Conservation (phyloP, 2,329 filamentous ascomycete species). For the Botryotinia globosa region DNA sequence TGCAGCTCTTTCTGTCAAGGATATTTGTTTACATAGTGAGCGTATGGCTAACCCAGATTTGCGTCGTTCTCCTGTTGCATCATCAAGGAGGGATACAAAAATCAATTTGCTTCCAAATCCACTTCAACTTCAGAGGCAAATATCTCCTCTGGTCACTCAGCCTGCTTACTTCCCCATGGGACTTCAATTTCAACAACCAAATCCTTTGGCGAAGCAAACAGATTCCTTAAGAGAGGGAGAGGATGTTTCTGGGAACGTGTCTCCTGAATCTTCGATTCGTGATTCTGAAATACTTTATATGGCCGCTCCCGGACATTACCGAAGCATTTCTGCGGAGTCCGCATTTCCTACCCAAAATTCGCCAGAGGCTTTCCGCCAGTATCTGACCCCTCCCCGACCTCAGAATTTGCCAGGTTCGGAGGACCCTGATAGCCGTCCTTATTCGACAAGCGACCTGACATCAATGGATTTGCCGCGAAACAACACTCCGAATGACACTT, state of each 20-base stretch:
- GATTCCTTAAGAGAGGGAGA: background rate
- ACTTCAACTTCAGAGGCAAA: constrained; percentile 4
- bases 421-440: constrained; percentile 21
- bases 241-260: background rate
- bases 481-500: constrained; percentile 20
- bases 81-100: constrained; percentile 23
- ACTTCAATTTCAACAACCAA: background rate
- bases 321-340: background rate
- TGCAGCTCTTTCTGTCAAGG: constrained; percentile 25
- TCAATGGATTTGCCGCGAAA: constrained; percentile 21
- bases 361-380: constrained; percentile 9
- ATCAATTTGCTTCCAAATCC: constrained; percentile 19
- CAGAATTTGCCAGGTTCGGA: constrained; percentile 3
- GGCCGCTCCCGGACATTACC: background rate
- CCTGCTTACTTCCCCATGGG: background rate
- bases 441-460: constrained; percentile 24
- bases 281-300: constrained; percentile 17
- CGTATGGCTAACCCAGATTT: constrained; percentile 18
- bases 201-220: background rate
- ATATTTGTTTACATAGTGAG: constrained; percentile 23
- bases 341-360: background rate
- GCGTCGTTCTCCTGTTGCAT: constrained; percentile 18
- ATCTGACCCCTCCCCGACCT: constrained; percentile 8
- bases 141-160: background rate
- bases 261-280: background rate